Evolutionary conservation across 768 basidiomycete genomes (phyloP).

Genomic region (Termitomyces sp.): DNA sequence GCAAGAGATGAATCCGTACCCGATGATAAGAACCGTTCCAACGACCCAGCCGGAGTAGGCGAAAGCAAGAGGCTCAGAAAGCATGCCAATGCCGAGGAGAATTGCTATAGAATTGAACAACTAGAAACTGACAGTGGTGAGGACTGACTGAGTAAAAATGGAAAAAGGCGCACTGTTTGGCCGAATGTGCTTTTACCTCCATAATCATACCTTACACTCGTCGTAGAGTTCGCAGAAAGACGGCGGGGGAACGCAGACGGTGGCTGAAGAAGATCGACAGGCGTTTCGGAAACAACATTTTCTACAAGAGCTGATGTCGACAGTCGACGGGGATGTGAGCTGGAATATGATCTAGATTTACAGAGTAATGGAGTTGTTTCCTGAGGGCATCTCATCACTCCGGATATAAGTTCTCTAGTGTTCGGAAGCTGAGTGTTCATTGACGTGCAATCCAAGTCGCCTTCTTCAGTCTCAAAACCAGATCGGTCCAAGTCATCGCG

Average conservation of each 20-base stretch:
- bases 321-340: slow-evolving; percentile 9
- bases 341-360: slow-evolving; percentile 28
- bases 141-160: background rate
- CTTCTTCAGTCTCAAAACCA: slow-evolving; percentile 21
- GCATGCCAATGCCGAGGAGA: slow-evolving; percentile 83
- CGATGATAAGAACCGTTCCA: slow-evolving; percentile 70
- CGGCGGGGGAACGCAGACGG: slow-evolving; percentile 19
- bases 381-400: slow-evolving; percentile 11
- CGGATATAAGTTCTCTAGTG: background rate
- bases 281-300: background rate
- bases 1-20: slow-evolving; percentile 79
- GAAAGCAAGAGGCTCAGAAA: slow-evolving; percentile 89
- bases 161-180: slow-evolving; percentile 51
- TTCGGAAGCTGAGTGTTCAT: background rate
- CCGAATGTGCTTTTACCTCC: slow-evolving; percentile 68
- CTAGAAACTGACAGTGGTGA: slow-evolving; percentile 32
- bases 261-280: background rate
- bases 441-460: background rate
- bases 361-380: slow-evolving; percentile 32
- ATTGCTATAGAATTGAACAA: slow-evolving; percentile 90
- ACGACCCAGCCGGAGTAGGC: slow-evolving; percentile 87
- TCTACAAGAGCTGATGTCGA: background rate
- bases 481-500: slow-evolving; percentile 15
- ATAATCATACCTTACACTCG: slow-evolving; percentile 27
- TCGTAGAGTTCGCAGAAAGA: slow-evolving; percentile 29